Evolutionary conservation across 2,329 filamentous ascomycete species (phyloP), one percentile per base, ranked within the genome.

Genomic region (Paramyrothecium roridum): DNA sequence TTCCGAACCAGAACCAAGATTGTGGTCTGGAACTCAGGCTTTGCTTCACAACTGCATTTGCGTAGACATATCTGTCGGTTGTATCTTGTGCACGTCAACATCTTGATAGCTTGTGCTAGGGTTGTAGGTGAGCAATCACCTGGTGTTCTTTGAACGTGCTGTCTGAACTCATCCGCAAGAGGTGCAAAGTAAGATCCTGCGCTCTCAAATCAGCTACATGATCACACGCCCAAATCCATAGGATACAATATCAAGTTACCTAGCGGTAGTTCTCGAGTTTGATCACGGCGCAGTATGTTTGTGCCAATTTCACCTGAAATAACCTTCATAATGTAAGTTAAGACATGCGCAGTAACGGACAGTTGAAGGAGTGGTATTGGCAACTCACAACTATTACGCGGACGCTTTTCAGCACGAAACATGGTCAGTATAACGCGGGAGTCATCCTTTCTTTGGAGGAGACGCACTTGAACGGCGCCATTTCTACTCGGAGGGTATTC

Each of bases 391-490:
- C n/a, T 19, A 43, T 19, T 13, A 43, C 37, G 13, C 37, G 13
- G 12, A 43, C 37, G 12, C 37, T 43, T 43, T 43, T 37, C 33
- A 16, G 16, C 16, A 37, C n/a, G n/a, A n/a, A n/a, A n/a, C 26
- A 30, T 6, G 26, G 26, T 30, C 26, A 30, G 10, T 30, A 6
- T 4, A 6, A 30, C 4, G 4, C 26, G 10, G 26, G 6, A 30
- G 26, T 30, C n/a, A n/a, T n/a, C n/a, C n/a, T n/a, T 30, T 30
- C 26, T 30, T 30, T 30, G 26, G 26, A 22, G 19, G 47, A 12
- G 6, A 57, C 23, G 30, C 26, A 50, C 64, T 58, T 58, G 7
- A 65, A 59, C 3, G 63, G 64, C 13, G 57, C 55, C 55, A 66
- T 56, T 43, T 66, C 64, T 48, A 65, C 59, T 12, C 57, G 52